Evolutionary conservation across 306 rosid genomes (phyloP).

Genomic region (Rubus idaeus): DNA sequence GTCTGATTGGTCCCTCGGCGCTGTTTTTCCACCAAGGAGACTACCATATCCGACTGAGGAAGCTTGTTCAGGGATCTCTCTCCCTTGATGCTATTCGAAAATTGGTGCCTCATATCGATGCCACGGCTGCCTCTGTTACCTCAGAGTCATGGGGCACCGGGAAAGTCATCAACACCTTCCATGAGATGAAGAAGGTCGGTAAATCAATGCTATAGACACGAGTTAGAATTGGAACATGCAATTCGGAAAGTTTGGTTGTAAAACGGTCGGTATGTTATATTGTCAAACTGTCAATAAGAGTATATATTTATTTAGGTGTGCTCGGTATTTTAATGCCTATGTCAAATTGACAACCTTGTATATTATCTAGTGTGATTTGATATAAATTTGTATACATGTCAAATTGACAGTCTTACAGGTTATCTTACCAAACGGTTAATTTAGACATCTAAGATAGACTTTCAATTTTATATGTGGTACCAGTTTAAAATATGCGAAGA

Average conservation of each 20-base stretch:
- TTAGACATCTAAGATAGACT: not conserved
- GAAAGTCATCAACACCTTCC: constrained; percentile 55
- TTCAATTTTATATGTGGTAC: not conserved
- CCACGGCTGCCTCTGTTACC: constrained; percentile 45
- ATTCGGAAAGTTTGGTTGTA: not conserved
- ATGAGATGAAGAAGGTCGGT: constrained; percentile 73
- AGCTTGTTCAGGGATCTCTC: constrained; percentile 62
- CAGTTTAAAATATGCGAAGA: no score
- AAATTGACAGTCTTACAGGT: not conserved
- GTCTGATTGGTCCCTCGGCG: constrained; percentile 75
- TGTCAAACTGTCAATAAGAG: not conserved
- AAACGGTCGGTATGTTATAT: not conserved
- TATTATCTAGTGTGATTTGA: not conserved
- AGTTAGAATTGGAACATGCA: not conserved
- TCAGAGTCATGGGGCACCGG: constrained; percentile 47
- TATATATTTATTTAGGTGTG: not conserved
- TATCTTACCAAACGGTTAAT: not conserved
- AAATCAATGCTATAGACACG: not conserved
- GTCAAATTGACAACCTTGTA: not conserved
- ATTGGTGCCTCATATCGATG: constrained; percentile 55
- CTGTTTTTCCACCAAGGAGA: constrained; percentile 80
- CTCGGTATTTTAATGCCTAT: not conserved
- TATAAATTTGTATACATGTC: not conserved
- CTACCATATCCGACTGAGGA: constrained; percentile 63
- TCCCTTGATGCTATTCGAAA: constrained; percentile 49